Percentiles rank a stretch among this genome's conserved stretches.
These are phyloP conservation scores for Physcomitrellopsis africana DNA, from an alignment of 225 moss, liverwort and hornwort genomes.

Conservation along the genomic window DNA sequence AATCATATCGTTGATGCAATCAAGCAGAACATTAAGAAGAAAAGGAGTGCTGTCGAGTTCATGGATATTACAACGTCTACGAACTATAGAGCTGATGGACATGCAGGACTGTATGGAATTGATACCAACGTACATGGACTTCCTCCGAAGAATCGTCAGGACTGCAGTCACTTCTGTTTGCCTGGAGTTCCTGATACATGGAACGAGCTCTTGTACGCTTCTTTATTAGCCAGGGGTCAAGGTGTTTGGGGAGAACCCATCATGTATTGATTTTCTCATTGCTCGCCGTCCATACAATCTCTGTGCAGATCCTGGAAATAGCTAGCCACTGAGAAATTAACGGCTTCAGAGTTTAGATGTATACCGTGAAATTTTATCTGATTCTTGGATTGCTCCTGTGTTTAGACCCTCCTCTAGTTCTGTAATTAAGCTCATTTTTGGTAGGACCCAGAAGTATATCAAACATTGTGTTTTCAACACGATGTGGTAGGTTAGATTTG, in stretches of 20 bases:
- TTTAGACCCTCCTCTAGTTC: slow-evolving; percentile 22
- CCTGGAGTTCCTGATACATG: slow-evolving; percentile 63
- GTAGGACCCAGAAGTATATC: slow-evolving; percentile 21
- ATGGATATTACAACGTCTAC: slow-evolving; percentile 54
- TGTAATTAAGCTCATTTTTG: slow-evolving; percentile 13
- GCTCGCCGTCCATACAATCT: not conserved
- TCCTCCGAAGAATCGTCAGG: slow-evolving; percentile 41
- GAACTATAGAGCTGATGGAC: slow-evolving; percentile 46
- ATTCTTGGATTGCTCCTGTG: slow-evolving; percentile 27
- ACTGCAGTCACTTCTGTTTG: slow-evolving; percentile 65
- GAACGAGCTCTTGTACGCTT: slow-evolving; percentile 56
- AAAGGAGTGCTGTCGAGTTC: slow-evolving; percentile 33
- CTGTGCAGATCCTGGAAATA: slow-evolving; percentile 11
- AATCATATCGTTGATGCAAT: slow-evolving; percentile 45
- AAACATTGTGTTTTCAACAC: too few species aligned
- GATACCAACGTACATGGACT: slow-evolving; percentile 37
- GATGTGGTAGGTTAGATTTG: too few species aligned
- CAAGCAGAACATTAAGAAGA: slow-evolving; percentile 17
- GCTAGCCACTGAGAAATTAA: not conserved
- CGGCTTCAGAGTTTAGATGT: not conserved
- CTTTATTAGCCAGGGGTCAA: slow-evolving; percentile 43
- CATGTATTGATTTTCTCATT: not conserved
- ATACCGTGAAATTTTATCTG: not conserved
- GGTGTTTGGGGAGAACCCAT: slow-evolving; percentile 47
- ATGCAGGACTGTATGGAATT: slow-evolving; percentile 39